Percentiles rank a stretch among this genome's conserved stretches.
These are phyloP conservation scores for Mycena polygramma DNA, from an alignment of 768 basidiomycete genomes.

Conservation along the genomic window DNA sequence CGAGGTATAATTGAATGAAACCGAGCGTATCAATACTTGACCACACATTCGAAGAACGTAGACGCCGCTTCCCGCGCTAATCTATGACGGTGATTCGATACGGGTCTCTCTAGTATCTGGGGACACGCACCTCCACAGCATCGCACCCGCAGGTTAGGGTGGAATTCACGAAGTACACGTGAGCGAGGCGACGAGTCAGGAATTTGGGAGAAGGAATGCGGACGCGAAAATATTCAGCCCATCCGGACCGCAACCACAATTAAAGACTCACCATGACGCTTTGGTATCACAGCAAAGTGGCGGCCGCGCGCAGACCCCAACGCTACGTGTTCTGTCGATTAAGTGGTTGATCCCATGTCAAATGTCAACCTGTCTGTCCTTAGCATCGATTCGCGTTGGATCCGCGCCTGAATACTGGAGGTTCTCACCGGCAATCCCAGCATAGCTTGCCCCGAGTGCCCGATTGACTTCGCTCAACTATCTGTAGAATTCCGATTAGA, in stretches of 20 bases:
- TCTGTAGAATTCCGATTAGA: too few relatives aligned
- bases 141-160: neutral
- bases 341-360: slow-evolving; percentile 2
- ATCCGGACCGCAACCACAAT: neutral
- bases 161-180: neutral
- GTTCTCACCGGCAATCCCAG: neutral
- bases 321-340: neutral
- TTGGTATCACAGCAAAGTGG: neutral
- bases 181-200: neutral
- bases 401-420: neutral
- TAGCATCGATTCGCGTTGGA: neutral
- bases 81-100: neutral
- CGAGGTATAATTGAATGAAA: neutral
- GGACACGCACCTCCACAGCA: neutral
- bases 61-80: neutral
- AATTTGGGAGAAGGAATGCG: neutral
- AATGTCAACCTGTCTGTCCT: slow-evolving; percentile 1
- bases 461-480: too few relatives aligned
- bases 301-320: neutral
- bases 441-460: too few relatives aligned
- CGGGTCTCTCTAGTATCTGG: neutral
- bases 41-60: neutral
- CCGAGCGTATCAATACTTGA: neutral
- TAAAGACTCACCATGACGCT: slow-evolving; percentile 7
- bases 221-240: neutral